phyloP scores from a whole-genome alignment of 495 filamentous ascomycete genomes.

The Neurospora terricola region DNA sequence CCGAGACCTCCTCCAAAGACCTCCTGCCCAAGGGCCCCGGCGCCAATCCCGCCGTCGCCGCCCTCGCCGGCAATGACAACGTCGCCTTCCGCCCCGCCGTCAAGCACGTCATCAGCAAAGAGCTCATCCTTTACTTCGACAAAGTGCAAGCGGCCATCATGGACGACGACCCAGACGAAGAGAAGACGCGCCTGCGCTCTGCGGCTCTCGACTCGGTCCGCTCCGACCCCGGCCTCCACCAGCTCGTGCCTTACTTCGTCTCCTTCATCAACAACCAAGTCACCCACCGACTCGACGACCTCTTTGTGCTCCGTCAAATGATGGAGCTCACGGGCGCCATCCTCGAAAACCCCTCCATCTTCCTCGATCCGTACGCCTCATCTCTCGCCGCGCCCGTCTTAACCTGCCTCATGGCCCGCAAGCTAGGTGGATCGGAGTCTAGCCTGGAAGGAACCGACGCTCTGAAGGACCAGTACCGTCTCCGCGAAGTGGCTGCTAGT shows the following conservation, averaged over 20 bases:
- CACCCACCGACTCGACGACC: slow-evolving; percentile 75
- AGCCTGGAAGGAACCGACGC: slow-evolving; percentile 19
- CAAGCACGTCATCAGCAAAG: slow-evolving; percentile 90
- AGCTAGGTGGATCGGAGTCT: slow-evolving; percentile 49
- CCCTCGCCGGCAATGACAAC: slow-evolving; percentile 73
- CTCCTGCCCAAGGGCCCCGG: slow-evolving; percentile 81
- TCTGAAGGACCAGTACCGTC: slow-evolving; percentile 56
- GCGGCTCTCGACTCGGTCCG: slow-evolving; percentile 74
- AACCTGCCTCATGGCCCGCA: slow-evolving; percentile 82
- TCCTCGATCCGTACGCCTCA: slow-evolving; percentile 84
- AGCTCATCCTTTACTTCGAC: slow-evolving; percentile 94
- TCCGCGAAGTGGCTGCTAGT: slow-evolving; percentile 75
- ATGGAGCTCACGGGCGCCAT: slow-evolving; percentile 79
- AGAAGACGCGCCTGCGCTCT: slow-evolving; percentile 54
- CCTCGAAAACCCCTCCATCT: slow-evolving; percentile 71
- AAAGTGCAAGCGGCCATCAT: slow-evolving; percentile 79
- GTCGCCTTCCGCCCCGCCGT: slow-evolving; percentile 78
- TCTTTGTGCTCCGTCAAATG: slow-evolving; percentile 80
- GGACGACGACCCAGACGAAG: slow-evolving; percentile 71
- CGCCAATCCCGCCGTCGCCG: slow-evolving; percentile 70
- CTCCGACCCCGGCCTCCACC: slow-evolving; percentile 84
- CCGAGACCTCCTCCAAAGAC: slow-evolving; percentile 69
- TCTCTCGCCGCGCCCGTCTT: slow-evolving; percentile 79
- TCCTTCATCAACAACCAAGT: slow-evolving; percentile 92
- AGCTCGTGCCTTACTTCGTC: slow-evolving; percentile 90